Evolutionary conservation across 148 eudicot species (phyloP), one percentile per base, ranked within the genome.

Genomic region (Limonium bicolor): DNA sequence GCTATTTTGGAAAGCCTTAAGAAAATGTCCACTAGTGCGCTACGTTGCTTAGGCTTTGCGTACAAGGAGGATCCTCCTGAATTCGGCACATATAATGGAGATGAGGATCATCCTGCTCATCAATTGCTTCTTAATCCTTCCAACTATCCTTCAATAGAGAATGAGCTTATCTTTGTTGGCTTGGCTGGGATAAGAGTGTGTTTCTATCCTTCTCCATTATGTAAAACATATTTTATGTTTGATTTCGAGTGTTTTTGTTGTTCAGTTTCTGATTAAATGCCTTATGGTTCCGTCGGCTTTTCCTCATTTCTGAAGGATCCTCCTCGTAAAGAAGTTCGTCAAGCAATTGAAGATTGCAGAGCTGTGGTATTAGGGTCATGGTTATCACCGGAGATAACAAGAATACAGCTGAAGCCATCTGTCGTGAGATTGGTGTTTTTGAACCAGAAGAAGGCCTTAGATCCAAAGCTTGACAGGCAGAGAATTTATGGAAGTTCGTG

Each of bases 41-140:
- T 81, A 58, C 78, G 93, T 39, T 78, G 84, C 60, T 56, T 86
- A 49, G 96, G 93, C 58, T 81, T 81, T 66, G 96, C 96, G 31
- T 86, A 72, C 72, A 86, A 73, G 59, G 77, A 68, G 11, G 74
- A 82, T 51, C 73, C 69, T 37, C 58, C 55, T 41, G 93, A 78
- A 2, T 76, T 86, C 58, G 58, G 64, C 5, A 66, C 77, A 36
- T 86, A 86, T 33, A 50, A 72, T 53, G 92, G 93, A 33, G 84
- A 81, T 58, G 83, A 81, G 46, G 84, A 83, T 34, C 93, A 86
- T 56, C 93, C 84, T 35, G 78, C 93, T 35, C 87, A 86, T 41
- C 24, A 68, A 32, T 74, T 65, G 40, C 65, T 86, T 35, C 71
- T 82, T 30, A 55, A 81, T 67, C 96, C 93, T 42, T 63, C 93